Evolutionary conservation across 2,329 filamentous ascomycete species (phyloP), one percentile per base, ranked within the genome.

Genomic region (Cladosporium colombiae): DNA sequence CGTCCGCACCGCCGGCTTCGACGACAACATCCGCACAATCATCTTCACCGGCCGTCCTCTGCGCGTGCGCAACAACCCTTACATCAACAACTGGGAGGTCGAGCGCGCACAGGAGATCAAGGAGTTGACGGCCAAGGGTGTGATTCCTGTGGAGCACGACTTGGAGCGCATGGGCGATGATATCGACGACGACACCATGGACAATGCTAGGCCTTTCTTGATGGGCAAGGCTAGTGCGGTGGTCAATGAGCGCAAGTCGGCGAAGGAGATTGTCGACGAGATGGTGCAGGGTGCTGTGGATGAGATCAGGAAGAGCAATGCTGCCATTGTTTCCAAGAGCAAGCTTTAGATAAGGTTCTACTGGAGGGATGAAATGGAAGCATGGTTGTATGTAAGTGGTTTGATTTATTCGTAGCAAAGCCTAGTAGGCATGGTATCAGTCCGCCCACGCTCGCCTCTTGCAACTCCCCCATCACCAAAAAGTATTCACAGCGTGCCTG

Each of bases 151-250:
- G 70, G 95, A 98, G 84, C 86, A 92, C 74, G 95, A 99, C 77
- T 87, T 99, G 37, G 95, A 99, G 83, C 91, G 90, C 80, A 80
- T 96, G 74, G 84, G 85, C 25, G 82, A 84, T 65, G 82, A 84
- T 66, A 72, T 84, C 53, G 86, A 91, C 66, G 93, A 97, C 67
- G 92, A 98, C 49, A 87, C 90, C 37, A 88, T 99, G 82, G 95
- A 98, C 78, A 92, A 95, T 77, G 93, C 92, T 75, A 86, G 92
- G 66, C 93, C 93, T 16, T 96, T 88, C 84, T 81, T 97, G 73
- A 99, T 99, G 95, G 95, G 95, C 79, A 96, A 98, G 86, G 94
- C 91, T 68, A 91, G 95, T 44, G 94, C 95, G 31, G 92, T 97
- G 35, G 91, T 95, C 65, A 95, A 94, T 76, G 93, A 98, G 82